Percentiles rank a stretch among this genome's conserved stretches.
Conservation (phyloP, 2,329 filamentous ascomycete genomes). For the Taxawa tesnikishii region DNA sequence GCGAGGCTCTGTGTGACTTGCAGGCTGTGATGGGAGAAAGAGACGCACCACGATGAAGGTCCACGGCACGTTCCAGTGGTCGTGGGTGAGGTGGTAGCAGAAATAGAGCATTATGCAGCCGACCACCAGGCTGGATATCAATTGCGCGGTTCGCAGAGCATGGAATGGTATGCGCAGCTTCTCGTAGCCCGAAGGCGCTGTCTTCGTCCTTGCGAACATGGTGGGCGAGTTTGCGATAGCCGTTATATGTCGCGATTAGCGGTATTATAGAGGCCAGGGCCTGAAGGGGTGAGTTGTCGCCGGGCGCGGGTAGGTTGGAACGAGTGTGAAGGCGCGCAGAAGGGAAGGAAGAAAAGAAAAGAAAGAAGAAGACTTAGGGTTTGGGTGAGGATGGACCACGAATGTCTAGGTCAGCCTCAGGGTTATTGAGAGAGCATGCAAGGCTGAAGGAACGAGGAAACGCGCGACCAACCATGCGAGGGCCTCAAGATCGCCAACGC, state of each 20-base stretch:
- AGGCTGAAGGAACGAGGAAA: no score
- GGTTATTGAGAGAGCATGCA: no score
- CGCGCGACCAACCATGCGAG: no score
- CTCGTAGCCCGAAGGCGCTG: conserved; percentile 31
- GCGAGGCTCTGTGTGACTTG: neutral
- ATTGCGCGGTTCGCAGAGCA: conserved; percentile 25
- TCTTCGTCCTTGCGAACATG: conserved; percentile 14
- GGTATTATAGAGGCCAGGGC: no score
- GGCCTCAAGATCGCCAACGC: no score
- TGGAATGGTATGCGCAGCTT: conserved; percentile 27
- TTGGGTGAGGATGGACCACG: no score
- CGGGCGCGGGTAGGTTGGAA: neutral
- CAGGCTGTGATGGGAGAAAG: neutral
- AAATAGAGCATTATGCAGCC: conserved; percentile 43
- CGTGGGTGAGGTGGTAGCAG: conserved; percentile 39
- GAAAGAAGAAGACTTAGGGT: neutral
- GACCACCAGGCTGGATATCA: conserved; percentile 35
- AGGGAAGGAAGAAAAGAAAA: conserved; percentile 1
- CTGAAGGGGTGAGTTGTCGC: no score
- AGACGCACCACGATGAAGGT: conserved; percentile 44
- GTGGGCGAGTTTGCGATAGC: no score
- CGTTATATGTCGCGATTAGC: no score
- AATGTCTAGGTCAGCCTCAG: no score
- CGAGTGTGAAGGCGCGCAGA: conserved; percentile 1
- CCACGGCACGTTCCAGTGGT: conserved; percentile 43